Evolutionary conservation across 495 filamentous ascomycete species (phyloP), one percentile per base, ranked within the genome.

Genomic region (Podospora fimiseda): DNA sequence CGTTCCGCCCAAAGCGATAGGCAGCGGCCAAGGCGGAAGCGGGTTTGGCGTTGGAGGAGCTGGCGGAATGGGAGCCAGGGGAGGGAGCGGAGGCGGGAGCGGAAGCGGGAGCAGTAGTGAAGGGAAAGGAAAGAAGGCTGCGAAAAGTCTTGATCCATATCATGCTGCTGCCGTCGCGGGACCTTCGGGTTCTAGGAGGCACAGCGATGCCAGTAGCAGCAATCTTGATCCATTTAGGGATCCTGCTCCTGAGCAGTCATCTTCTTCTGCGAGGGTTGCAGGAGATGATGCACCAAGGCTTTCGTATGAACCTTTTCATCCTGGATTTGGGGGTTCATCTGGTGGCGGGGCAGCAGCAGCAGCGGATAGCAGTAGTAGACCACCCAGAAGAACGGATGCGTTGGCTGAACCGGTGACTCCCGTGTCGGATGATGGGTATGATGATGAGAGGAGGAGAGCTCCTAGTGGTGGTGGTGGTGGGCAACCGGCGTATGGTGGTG

Each of bases 241-340:
- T 43, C 74, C 73, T 9, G 59, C 64, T 8, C 57, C 57, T 1
- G 66, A 67, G 19, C 41, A 37, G 9, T 40, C 62, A n/a, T 57
- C 59, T 13, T 62, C 60, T 14, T 55, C 54, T 4, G 37, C 52
- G 56, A 57, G 21, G 55, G 51, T 14, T 55, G 51, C 2, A 58
- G 60, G 61, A 22, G 42, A 48, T 37, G 53, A 51, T 9, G 41
- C 48, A 0, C 57, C 48, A 4, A 61, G 67, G 4, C 56, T 74
- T 7, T 60, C 61, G 13, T 74, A 68, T 50, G 76, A 80, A 55
- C 76, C 77, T 7, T 80, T 70, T 52, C 75, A 80, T 56, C 77
- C 77, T 3, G 76, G 76, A 1, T 79, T 79, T 43, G 59, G 64
- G 37, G 57, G 52, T 46, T 41, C 48, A 43, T 16, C n/a, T 45